Percentiles rank a stretch among this genome's conserved stretches.
Conservation (phyloP, 1,284 basidiomycete genomes). For the Apiotrichum veenhuisii region DNA sequence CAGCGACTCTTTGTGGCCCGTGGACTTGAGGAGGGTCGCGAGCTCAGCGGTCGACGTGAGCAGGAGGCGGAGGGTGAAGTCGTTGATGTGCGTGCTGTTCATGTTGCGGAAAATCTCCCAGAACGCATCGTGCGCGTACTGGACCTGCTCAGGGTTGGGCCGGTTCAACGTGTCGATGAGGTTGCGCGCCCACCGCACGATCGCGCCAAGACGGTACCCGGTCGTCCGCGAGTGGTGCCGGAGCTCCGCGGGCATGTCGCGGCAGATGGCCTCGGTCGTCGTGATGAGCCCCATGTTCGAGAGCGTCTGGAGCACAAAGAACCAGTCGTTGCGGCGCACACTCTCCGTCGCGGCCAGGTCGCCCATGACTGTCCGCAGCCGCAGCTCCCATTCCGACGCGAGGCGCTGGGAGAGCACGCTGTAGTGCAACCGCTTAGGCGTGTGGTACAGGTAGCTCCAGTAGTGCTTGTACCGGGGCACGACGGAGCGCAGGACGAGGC, state of each 20-base stretch:
- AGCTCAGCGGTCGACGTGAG: slow-evolving; percentile 7
- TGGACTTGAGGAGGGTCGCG: background rate
- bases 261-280: slow-evolving; percentile 7
- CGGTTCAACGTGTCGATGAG: background rate
- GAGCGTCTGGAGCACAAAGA: slow-evolving; percentile 10
- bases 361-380: slow-evolving; percentile 14
- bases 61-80: slow-evolving; percentile 14
- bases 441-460: background rate
- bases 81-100: slow-evolving; percentile 1
- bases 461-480: slow-evolving; percentile 14
- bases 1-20: background rate
- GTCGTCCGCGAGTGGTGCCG: background rate
- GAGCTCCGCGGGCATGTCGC: slow-evolving; percentile 8
- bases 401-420: background rate
- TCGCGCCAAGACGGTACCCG: slow-evolving; percentile 13
- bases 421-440: background rate
- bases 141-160: background rate
- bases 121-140: slow-evolving; percentile 11
- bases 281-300: slow-evolving; percentile 7
- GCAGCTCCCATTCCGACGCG: slow-evolving; percentile 5
- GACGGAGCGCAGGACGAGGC: slow-evolving; percentile 10
- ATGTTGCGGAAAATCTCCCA: slow-evolving; percentile 16
- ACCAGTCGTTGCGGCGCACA: slow-evolving; percentile 12
- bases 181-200: slow-evolving; percentile 10
- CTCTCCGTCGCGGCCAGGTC: background rate